Evolutionary conservation across 2,329 filamentous ascomycete genomes (phyloP).

Genomic region (Botryotinia narcissicola): DNA sequence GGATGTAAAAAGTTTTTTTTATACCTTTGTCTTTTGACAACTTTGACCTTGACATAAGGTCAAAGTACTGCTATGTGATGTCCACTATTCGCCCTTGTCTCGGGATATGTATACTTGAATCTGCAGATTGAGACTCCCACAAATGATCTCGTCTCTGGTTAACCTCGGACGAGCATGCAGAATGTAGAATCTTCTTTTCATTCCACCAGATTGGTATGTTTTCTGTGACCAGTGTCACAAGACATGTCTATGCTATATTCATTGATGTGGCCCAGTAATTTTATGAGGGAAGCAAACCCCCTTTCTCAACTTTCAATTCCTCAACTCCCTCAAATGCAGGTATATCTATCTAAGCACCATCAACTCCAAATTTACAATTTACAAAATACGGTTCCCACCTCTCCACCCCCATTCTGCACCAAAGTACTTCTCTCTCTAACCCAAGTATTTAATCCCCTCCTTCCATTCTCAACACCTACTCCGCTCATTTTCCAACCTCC

Average conservation of each 20-base stretch:
- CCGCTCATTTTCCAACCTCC: slow-evolving; percentile 92
- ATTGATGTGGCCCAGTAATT: neutral
- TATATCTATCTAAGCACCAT: neutral
- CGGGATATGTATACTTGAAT: neutral
- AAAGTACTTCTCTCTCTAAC: slow-evolving; percentile 84
- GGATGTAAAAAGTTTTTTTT: neutral
- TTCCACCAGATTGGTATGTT: neutral
- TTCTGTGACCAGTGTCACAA: slow-evolving; percentile 6
- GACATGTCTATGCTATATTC: neutral
- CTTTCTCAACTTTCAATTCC: neutral
- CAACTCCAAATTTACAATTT: slow-evolving; percentile 45
- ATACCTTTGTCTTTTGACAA: neutral
- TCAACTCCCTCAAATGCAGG: neutral
- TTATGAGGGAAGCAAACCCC: neutral
- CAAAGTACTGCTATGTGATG: neutral
- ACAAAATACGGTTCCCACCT: slow-evolving; percentile 69
- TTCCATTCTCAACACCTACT: slow-evolving; percentile 82
- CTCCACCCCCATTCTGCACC: slow-evolving; percentile 67
- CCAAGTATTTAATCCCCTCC: slow-evolving; percentile 76
- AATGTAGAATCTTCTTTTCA: neutral
- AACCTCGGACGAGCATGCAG: neutral
- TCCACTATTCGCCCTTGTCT: neutral
- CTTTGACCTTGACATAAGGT: neutral
- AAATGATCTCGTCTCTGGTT: neutral
- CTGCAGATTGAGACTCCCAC: neutral